Evolutionary conservation across 805 yeast genomes (phyloP).

Genomic region (Hyphopichia homilentoma): DNA sequence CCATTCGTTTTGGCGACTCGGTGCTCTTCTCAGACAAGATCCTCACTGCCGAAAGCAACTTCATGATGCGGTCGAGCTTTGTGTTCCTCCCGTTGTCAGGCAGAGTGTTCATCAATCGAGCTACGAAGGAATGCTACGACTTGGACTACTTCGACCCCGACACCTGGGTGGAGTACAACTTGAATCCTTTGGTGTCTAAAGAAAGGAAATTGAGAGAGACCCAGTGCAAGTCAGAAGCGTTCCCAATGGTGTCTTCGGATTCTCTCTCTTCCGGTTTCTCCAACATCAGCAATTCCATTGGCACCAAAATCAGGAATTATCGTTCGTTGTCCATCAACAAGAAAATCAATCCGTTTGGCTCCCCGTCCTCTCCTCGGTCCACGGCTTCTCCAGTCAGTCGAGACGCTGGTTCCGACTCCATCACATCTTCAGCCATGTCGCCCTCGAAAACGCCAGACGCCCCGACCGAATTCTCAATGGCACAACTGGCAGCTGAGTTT

Average conservation of each 20-base stretch:
- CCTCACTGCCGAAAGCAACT: constrained; percentile 75
- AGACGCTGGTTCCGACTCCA: no score
- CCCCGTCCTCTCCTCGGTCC: background rate
- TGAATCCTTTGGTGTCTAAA: constrained; percentile 68
- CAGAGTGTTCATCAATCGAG: constrained; percentile 61
- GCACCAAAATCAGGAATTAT: constrained; percentile 1
- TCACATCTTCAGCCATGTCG: no score
- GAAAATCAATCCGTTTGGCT: background rate
- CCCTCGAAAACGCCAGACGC: background rate
- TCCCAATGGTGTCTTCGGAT: constrained; percentile 4
- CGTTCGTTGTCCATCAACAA: constrained; percentile 1
- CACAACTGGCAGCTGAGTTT: no score
- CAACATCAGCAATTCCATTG: background rate
- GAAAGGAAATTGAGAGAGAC: constrained; percentile 26
- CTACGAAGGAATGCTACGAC: constrained; percentile 54
- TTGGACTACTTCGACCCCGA: constrained; percentile 79
- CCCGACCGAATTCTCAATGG: background rate
- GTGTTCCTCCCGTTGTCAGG: constrained; percentile 76
- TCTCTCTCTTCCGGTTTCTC: background rate
- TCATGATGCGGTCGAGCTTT: constrained; percentile 84
- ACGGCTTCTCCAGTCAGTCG: background rate
- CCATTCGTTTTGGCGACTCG: constrained; percentile 76
- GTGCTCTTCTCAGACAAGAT: constrained; percentile 72
- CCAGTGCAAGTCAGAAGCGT: background rate
- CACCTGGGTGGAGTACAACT: constrained; percentile 71